These are phyloP conservation scores for Hyaloscypha variabilis DNA, from an alignment of 495 filamentous ascomycete genomes.

Conservation along the genomic window DNA sequence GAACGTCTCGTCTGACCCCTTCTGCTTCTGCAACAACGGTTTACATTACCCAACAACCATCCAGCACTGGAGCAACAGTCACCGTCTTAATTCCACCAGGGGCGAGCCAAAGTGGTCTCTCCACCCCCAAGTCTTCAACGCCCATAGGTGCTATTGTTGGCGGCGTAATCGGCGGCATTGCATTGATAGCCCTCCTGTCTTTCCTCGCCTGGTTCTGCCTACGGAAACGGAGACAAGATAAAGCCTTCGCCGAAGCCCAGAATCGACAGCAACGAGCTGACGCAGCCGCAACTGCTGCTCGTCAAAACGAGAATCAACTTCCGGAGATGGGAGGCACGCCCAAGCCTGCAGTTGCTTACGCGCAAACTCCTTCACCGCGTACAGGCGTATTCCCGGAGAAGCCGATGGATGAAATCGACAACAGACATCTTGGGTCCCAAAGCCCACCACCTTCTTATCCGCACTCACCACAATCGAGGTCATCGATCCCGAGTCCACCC, in stretches of 20 bases:
- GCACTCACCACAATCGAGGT: constrained; percentile 5
- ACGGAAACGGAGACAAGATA: constrained; percentile 11
- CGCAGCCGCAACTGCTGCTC: constrained; percentile 14
- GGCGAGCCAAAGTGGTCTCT: too few relatives aligned
- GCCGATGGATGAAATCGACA: background rate
- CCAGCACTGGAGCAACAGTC: too few relatives aligned
- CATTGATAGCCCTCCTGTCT: constrained; percentile 15
- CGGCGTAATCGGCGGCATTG: constrained; percentile 23
- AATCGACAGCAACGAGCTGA: constrained; percentile 19
- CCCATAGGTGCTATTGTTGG: constrained; percentile 24
- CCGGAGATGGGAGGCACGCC: constrained; percentile 17
- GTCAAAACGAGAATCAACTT: background rate
- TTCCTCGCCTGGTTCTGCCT: constrained; percentile 23
- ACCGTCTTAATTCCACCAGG: too few relatives aligned
- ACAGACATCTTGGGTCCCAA: background rate
- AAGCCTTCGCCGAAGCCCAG: background rate
- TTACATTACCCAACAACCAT: background rate
- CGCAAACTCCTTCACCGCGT: background rate
- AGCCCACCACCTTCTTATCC: constrained; percentile 11
- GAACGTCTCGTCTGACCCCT: background rate
- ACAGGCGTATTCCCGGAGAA: background rate
- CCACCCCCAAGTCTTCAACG: background rate
- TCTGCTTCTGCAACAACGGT: background rate
- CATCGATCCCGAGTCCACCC: background rate
- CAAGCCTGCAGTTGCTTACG: constrained; percentile 13